Evolutionary conservation across 768 basidiomycete species (phyloP).

Genomic region (Peribolospora kevripleyi): DNA sequence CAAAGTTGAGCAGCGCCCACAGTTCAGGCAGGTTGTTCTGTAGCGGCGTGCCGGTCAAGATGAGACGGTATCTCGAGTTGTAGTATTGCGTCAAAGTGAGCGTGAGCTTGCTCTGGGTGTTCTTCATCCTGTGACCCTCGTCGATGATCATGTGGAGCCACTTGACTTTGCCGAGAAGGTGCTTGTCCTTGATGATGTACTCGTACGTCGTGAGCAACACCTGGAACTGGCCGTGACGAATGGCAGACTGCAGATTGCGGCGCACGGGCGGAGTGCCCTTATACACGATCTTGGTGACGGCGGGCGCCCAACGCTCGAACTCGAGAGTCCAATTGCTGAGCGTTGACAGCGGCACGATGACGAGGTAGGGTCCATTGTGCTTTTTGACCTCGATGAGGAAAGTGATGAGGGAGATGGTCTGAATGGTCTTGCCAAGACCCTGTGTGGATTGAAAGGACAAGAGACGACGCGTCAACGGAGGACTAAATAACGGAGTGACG

Average conservation of each 20-base stretch:
- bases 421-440: constrained; percentile 44
- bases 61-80: constrained; percentile 59
- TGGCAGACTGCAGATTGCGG: constrained; percentile 35
- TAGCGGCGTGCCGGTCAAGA: constrained; percentile 84
- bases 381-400: constrained; percentile 45
- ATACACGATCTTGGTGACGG: constrained; percentile 61
- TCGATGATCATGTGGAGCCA: constrained; percentile 92
- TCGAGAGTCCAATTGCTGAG: constrained; percentile 23
- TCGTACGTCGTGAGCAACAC: constrained; percentile 44
- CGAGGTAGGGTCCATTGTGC: constrained; percentile 53
- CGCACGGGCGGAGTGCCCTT: constrained; percentile 69
- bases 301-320: constrained; percentile 24
- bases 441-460: neutral
- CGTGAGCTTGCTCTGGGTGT: constrained; percentile 48
- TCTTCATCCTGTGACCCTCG: constrained; percentile 87
- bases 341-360: constrained; percentile 86
- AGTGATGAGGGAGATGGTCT: constrained; percentile 84
- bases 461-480: neutral
- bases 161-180: constrained; percentile 10
- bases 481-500: neutral
- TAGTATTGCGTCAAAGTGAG: constrained; percentile 45
- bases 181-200: constrained; percentile 16
- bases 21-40: constrained; percentile 92
- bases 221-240: constrained; percentile 12
- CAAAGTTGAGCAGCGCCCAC: constrained; percentile 90